A percentile compares a stretch with the other conserved stretches of the same genome.
Evolutionary conservation across 768 basidiomycete genomes (phyloP).

Genomic region (Porphyrellus cyaneotinctus): DNA sequence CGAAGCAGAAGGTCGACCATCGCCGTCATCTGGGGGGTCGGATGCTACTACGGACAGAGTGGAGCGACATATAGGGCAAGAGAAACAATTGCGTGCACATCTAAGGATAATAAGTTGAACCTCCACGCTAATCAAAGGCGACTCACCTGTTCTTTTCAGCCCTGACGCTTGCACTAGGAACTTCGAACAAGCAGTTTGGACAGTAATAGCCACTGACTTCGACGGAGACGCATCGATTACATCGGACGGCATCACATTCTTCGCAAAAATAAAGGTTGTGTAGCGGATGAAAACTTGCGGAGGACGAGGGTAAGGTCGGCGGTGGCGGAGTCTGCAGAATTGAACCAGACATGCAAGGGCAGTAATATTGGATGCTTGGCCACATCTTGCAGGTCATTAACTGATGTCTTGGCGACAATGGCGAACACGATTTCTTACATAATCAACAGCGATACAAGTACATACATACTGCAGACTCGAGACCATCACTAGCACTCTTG

Average conservation of each 20-base stretch:
- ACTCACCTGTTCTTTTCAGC: constrained; percentile 91
- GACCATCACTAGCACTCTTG: no score
- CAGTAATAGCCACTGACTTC: constrained; percentile 98
- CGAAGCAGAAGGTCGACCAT: constrained; percentile 50
- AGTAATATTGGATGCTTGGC: constrained; percentile 59
- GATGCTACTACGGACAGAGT: constrained; percentile 89
- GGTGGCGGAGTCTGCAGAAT: constrained; percentile 55
- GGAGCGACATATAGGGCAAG: constrained; percentile 90
- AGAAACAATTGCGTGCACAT: constrained; percentile 97
- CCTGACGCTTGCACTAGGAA: constrained; percentile 96
- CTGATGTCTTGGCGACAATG: no score
- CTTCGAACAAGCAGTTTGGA: constrained; percentile 97
- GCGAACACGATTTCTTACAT: constrained; percentile 13
- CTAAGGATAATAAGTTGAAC: constrained; percentile 37
- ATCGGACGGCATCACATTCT: constrained; percentile 94
- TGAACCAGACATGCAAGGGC: constrained; percentile 57
- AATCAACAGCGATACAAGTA: constrained; percentile 9
- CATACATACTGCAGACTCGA: neutral
- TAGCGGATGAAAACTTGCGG: constrained; percentile 77
- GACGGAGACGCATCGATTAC: constrained; percentile 85
- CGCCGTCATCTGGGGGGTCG: constrained; percentile 63
- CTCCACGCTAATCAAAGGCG: constrained; percentile 6
- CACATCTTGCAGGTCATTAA: no score
- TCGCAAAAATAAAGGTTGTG: constrained; percentile 94
- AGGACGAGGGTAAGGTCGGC: constrained; percentile 72